Evolutionary conservation across 495 filamentous ascomycete species (phyloP), one percentile per base, ranked within the genome.

Genomic region (Cercophora samala): DNA sequence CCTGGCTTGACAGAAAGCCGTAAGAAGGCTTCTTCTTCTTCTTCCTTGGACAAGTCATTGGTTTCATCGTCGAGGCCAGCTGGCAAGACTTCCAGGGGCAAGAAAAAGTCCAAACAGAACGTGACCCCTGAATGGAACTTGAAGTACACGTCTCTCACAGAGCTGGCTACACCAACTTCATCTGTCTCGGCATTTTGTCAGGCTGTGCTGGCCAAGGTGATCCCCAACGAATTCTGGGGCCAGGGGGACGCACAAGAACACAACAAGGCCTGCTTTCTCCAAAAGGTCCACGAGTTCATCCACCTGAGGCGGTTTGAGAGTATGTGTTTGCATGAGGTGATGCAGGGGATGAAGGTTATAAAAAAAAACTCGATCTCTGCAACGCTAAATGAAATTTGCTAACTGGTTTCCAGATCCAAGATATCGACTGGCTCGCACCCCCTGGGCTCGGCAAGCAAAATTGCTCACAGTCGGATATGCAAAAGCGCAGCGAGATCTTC

Each of bases 121-220:
- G 37, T 9, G 13, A 25, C 25, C 1, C 17, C 68, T 11, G 32
- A 23, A 0, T 64, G 65, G 0, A 32, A 64, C 17, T 52, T 68
- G 1, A 64, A 72, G 21, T 74, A 67, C 64, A 51, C 67, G 0
- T 75, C 77, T 3, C 81, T 96, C 32, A 86, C 87, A 19, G 89
- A 91, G 46, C 82, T 92, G 67, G 91, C 93, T 3, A 93, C 88
- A 5, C 85, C 92, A 1, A 66, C 80, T 4, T 79, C 90, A 0
- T 82, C 86, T 22, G 88, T 97, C 13, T 97, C 95, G 5, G 91
- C 94, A 3, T 98, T 96, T 73, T 97, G 93, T 72, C 88, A 90
- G 63, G 89, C 92, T 8, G 88, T 90, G 3, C 70, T 97, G 5
- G 79, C 79, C 13, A 90, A 85, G 54, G 77, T 97, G n/a, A 84